Conservation (phyloP, 2,329 filamentous ascomycete genomes). For the Ascocoryne sarcoides region DNA sequence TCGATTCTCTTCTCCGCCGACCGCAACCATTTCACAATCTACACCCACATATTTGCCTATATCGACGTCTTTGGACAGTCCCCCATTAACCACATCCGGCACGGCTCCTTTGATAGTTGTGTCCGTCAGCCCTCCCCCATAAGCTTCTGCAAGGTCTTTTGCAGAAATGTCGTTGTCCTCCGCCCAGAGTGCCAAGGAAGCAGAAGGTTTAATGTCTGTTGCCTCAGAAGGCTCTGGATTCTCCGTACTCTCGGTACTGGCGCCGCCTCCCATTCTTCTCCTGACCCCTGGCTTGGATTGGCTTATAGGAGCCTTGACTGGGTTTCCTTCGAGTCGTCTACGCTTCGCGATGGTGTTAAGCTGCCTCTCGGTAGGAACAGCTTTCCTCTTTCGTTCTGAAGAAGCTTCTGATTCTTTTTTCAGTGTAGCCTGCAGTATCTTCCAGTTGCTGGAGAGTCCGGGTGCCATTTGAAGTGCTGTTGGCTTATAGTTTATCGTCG, state of each 20-base stretch:
- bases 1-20: slow-evolving; percentile 59
- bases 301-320: slow-evolving; percentile 4
- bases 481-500: no score
- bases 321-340: slow-evolving; percentile 24
- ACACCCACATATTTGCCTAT: slow-evolving; percentile 86
- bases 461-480: slow-evolving; percentile 21
- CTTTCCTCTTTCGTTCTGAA: slow-evolving; percentile 28
- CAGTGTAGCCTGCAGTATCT: slow-evolving; percentile 57
- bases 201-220: slow-evolving; percentile 34
- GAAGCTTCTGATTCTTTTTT: slow-evolving; percentile 35
- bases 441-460: slow-evolving; percentile 63
- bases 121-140: slow-evolving; percentile 44
- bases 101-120: slow-evolving; percentile 38
- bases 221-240: slow-evolving; percentile 26
- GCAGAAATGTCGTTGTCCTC: slow-evolving; percentile 52
- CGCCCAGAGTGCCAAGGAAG: slow-evolving; percentile 47
- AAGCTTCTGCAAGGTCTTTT: slow-evolving; percentile 52
- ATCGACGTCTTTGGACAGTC: slow-evolving; percentile 51
- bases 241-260: slow-evolving; percentile 37
- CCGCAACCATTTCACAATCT: slow-evolving; percentile 97
- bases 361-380: slow-evolving; percentile 23
- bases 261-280: slow-evolving; percentile 46
- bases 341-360: slow-evolving; percentile 28
- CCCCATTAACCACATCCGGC: slow-evolving; percentile 52
- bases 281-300: background rate